These are phyloP conservation scores for Babesia divergens DNA, from an alignment of 169 alveolate genomes.

Conservation along the genomic window DNA sequence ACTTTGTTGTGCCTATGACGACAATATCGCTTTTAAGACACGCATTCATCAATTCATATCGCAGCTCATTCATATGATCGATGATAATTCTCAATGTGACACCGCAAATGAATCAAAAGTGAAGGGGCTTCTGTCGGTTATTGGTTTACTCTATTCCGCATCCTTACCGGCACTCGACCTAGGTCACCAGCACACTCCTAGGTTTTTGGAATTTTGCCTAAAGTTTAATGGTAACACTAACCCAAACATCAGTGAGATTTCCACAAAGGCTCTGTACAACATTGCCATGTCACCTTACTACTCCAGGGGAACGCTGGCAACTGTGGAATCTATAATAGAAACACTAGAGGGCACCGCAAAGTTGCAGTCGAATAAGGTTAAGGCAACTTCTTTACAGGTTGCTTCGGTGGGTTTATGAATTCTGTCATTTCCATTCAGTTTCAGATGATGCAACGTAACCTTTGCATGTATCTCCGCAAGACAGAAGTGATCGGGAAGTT, in stretches of 20 bases:
- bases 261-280: conserved; percentile 32
- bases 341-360: conserved; percentile 4
- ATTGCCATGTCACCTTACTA: conserved; percentile 39
- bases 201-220: conserved; percentile 26
- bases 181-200: conserved; percentile 16
- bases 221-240: conserved; percentile 18
- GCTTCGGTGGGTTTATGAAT: conserved; percentile 6
- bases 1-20: conserved; percentile 6
- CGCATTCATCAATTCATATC: background rate
- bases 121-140: conserved; percentile 28
- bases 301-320: background rate
- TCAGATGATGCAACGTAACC: conserved; percentile 31
- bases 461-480: conserved; percentile 42
- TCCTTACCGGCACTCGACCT: conserved; percentile 37
- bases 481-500: conserved; percentile 4
- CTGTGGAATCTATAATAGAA: conserved; percentile 5
- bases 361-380: conserved; percentile 3
- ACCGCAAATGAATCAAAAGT: background rate
- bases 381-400: conserved; percentile 1
- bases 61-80: background rate
- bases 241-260: conserved; percentile 1
- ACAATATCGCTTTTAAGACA: background rate
- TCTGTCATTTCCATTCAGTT: background rate
- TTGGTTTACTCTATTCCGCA: conserved; percentile 14
- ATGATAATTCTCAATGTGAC: background rate